phyloP scores from a whole-genome alignment of 176 grass and related monocot genomes.

The Musa itinerans region DNA sequence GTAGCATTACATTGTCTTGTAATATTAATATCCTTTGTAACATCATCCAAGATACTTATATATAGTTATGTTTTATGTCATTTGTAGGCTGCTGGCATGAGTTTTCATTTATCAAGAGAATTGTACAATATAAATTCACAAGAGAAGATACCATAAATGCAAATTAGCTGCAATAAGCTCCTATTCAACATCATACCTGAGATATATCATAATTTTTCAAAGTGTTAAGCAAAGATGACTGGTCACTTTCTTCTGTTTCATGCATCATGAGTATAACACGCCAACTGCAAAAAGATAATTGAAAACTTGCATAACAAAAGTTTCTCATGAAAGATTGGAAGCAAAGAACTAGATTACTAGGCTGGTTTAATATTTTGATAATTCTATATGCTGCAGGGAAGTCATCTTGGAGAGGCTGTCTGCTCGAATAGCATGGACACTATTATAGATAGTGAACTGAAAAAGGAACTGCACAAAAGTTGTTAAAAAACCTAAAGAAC shows the following conservation, averaged over 20 bases:
- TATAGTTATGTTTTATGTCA: neutral
- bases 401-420: neutral
- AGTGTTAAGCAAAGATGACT: constrained; percentile 48
- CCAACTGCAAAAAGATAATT: constrained; percentile 53
- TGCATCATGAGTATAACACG: constrained; percentile 49
- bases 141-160: neutral
- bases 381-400: neutral
- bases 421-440: neutral
- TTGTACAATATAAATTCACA: neutral
- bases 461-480: too few relatives aligned
- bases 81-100: neutral
- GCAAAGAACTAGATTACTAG: constrained; percentile 16
- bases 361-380: neutral
- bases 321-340: constrained; percentile 4
- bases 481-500: too few relatives aligned
- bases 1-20: neutral
- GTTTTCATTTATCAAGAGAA: neutral
- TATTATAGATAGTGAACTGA: too few relatives aligned
- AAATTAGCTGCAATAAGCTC: neutral
- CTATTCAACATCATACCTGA: constrained; percentile 29
- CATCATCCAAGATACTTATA: neutral
- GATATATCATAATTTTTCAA: constrained; percentile 51
- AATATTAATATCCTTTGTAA: neutral
- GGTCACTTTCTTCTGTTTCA: constrained; percentile 27
- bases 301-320: constrained; percentile 14